Conservation (phyloP, 2,329 filamentous ascomycete species). For the Cladosporium colombiae region DNA sequence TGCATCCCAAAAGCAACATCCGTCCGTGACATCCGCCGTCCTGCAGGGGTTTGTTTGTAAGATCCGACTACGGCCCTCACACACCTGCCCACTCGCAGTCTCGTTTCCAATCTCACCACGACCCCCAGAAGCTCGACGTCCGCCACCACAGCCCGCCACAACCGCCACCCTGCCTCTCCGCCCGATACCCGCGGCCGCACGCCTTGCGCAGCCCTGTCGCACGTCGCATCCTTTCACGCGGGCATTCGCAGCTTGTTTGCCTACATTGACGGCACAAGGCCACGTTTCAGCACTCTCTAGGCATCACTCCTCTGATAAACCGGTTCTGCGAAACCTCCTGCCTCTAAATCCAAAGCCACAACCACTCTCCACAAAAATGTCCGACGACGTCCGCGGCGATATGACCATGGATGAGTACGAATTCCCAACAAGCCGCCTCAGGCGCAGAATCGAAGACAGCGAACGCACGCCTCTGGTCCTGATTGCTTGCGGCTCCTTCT, state of each 20-base stretch:
- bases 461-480: slow-evolving; percentile 65
- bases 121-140: not conserved
- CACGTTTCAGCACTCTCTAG: not conserved
- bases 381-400: slow-evolving; percentile 28
- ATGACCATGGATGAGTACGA: slow-evolving; percentile 53
- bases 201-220: slow-evolving; percentile 13
- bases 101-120: not conserved
- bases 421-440: slow-evolving; percentile 63
- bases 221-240: slow-evolving; percentile 9
- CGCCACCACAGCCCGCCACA: not conserved
- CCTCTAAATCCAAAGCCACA: slow-evolving; percentile 15
- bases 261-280: slow-evolving; percentile 3
- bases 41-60: slow-evolving; percentile 20
- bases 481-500: slow-evolving; percentile 64
- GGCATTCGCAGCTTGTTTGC: not conserved
- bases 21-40: slow-evolving; percentile 11
- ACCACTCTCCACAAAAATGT: slow-evolving; percentile 29
- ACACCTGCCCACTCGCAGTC: not conserved
- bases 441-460: slow-evolving; percentile 56
- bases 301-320: slow-evolving; percentile 8
- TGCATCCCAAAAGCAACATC: slow-evolving; percentile 14
- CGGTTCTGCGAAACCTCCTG: slow-evolving; percentile 19
- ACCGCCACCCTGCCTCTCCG: slow-evolving; percentile 19
- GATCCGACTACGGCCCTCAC: not conserved
- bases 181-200: slow-evolving; percentile 12